A percentile compares a stretch with the other conserved stretches of the same genome.
Evolutionary conservation across 768 basidiomycete species (phyloP).

Genomic region (Kondoa subrosea): DNA sequence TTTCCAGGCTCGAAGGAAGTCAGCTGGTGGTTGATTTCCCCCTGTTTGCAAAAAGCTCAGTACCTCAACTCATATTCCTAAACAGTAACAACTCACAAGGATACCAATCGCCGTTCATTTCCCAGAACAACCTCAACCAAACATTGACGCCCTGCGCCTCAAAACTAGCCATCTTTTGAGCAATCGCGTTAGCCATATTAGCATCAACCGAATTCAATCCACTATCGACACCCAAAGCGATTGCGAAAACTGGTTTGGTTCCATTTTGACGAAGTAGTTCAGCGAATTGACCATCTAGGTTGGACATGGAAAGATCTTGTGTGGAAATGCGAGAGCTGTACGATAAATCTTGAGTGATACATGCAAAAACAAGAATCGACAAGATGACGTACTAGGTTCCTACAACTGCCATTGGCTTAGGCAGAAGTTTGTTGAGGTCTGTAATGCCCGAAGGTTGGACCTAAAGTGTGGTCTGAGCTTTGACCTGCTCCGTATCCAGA

Average conservation of each 20-base stretch:
- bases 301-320: neutral
- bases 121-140: neutral
- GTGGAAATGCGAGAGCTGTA: neutral
- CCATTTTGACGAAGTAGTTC: neutral
- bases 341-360: too few species aligned
- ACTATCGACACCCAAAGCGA: neutral
- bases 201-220: neutral
- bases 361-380: too few species aligned
- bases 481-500: neutral
- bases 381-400: too few species aligned
- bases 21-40: neutral
- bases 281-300: neutral
- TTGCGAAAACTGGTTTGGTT: neutral
- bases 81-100: neutral
- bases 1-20: slow-evolving; percentile 12
- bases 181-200: neutral
- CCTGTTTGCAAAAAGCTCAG: neutral
- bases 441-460: neutral
- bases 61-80: neutral
- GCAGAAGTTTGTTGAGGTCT: neutral
- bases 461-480: neutral
- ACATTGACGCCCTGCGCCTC: neutral
- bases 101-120: neutral
- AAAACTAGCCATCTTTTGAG: neutral
- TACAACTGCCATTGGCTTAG: neutral